Base-by-base conservation (phyloP, 148 eudicot genomes). In the Rhododendron molle region DNA sequence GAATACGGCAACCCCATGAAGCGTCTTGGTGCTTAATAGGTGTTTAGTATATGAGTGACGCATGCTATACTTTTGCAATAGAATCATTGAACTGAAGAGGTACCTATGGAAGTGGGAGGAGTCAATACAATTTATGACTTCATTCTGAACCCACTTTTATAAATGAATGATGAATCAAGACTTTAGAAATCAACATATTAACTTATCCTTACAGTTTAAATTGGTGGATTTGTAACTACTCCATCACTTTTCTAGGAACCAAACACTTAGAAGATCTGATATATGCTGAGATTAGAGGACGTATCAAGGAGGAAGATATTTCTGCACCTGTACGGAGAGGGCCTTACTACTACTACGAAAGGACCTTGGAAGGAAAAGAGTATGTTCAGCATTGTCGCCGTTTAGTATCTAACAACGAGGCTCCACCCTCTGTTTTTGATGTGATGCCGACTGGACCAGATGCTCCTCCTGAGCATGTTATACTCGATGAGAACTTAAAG, bases 301-400 rank as follows among this genome's bases (percentile, higher is more conserved):
- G 97, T 43, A 91, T 96, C 43, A 93, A 96, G 87, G 98, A 96
- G 87, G 99, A 93, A 85, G 99, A 96, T 84, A 89, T 94, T 81
- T 90, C 98, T 56, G 97, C 92, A 49, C 97, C 99, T 8, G 32
- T 88, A 26, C 91, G 96, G 15, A 91, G 87, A 86, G 99, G 99
- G 52, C 84, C 89, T 81, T 96, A 89, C 86, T 95, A 95, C 88
- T 96, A 96, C 87, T 95, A 96, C 74, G 83, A 85, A 80, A 92
- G 89, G 85, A 96, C 92, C n/a, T 88, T 92, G 84, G 88, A 94
- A 90, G 99, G 98, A 23, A 93, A 94, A 81, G 95, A 96, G 86
- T 96, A 96, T 90, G 92, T 86, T 46, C 93, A 92, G 73, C 91
- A 92, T 73, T 96, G 97, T 86, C 91, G 99, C 34, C 91, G 98